phyloP scores from a whole-genome alignment of 192 early-diverging fungal genomes.

The Entomortierella beljakovae region DNA sequence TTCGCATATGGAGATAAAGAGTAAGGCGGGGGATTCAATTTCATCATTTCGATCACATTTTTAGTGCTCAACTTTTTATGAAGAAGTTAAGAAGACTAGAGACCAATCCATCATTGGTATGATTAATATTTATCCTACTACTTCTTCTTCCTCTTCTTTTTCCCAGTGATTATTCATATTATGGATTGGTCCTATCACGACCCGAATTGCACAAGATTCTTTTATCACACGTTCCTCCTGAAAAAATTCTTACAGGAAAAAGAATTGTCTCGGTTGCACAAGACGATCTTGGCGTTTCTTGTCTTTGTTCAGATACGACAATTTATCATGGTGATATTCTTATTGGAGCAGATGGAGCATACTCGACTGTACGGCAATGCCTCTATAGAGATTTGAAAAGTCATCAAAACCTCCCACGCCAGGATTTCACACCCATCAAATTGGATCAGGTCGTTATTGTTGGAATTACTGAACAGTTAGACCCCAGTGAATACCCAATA shows the following conservation, averaged over 20 bases:
- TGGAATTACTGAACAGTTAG: conserved; percentile 33
- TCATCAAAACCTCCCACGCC: conserved; percentile 36
- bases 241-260: conserved; percentile 42
- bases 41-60: too few relatives aligned
- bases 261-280: conserved; percentile 28
- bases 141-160: not conserved
- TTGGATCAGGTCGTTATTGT: conserved; percentile 48
- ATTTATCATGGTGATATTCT: conserved; percentile 49
- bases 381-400: conserved; percentile 29
- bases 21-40: not conserved
- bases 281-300: conserved; percentile 35
- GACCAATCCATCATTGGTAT: too few relatives aligned
- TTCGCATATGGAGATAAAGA: conserved; percentile 34
- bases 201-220: conserved; percentile 36
- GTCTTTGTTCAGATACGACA: conserved; percentile 27
- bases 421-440: conserved; percentile 43
- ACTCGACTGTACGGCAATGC: conserved; percentile 39
- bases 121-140: too few relatives aligned
- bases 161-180: conserved; percentile 30
- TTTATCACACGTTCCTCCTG: conserved; percentile 21
- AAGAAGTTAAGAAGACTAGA: too few relatives aligned
- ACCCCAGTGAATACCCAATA: conserved; percentile 29
- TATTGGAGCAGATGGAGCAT: conserved; percentile 41
- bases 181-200: conserved; percentile 29
- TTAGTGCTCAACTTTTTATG: too few relatives aligned